Evolutionary conservation across 345 rosid species (phyloP), one percentile per base, ranked within the genome.

Genomic region (Populus ilicifolia): DNA sequence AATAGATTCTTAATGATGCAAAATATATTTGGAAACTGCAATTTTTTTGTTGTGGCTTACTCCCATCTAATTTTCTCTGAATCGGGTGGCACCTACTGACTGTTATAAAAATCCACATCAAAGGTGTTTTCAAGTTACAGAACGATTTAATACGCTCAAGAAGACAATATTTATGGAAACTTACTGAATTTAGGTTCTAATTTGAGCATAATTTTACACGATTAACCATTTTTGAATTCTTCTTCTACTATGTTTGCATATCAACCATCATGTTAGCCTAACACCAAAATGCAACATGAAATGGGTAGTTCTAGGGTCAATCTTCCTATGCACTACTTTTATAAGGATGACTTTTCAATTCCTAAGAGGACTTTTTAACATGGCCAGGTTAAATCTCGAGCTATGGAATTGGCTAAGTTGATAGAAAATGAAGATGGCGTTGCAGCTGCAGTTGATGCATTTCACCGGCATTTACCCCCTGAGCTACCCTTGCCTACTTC

Each of bases 371-470:
- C 14, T 72, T 52, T 12, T 12, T 33, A 59, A 72, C 18, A 17
- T 13, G 36, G 67, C 8, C 90, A 96, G 99, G 94, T 96, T 72
- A 96, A 91, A 84, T 75, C 89, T 36, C 89, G 50, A 73, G 93
- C 91, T 23, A 87, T 83, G 88, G 94, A 91, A 68, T 73, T 93
- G 46, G 96, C 96, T 0, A 91, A 89, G 80, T 71, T 84, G 78
- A 88, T 96, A 65, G 98, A 91, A 85, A 96, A 90, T 16, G 99
- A 96, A 84, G 98, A 93, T 67, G 99, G 99, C 30, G 98, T 96
- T 65, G 94, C 91, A 0, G 90, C 91, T 54, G 96, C 99, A 11
- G 97, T 96, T 36, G 89, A 91, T 77, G 97, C 95, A 48, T 96
- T 96, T 83, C 98, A 96, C 79, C 83, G 89, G 76, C 97, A 96